A percentile compares a stretch with the other conserved stretches of the same genome.
Evolutionary conservation across 257 asterid genomes (phyloP).

Genomic region (Solanum tarapatanum): DNA sequence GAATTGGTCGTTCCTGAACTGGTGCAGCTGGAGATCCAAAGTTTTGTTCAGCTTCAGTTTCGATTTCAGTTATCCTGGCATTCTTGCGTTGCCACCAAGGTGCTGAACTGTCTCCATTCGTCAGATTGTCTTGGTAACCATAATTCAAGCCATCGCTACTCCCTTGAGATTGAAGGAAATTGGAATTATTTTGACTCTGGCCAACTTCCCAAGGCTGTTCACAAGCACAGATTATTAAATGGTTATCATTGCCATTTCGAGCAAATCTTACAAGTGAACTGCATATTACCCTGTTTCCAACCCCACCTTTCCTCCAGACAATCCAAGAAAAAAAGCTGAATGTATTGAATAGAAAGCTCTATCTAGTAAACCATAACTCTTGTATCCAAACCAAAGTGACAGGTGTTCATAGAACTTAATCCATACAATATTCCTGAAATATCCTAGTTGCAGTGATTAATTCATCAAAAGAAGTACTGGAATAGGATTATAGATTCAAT

Average conservation of each 20-base stretch:
- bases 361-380: not conserved
- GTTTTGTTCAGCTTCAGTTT: constrained; percentile 31
- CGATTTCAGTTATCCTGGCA: constrained; percentile 53
- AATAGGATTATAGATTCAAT: not conserved
- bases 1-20: constrained; percentile 31
- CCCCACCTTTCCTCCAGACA: not conserved
- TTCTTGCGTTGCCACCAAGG: constrained; percentile 62
- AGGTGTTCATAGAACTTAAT: not conserved
- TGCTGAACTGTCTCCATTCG: constrained; percentile 30
- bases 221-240: constrained; percentile 3
- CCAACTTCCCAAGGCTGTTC: constrained; percentile 85
- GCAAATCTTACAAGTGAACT: not conserved
- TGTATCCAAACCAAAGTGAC: not conserved
- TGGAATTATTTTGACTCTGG: constrained; percentile 42
- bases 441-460: not conserved
- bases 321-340: not conserved
- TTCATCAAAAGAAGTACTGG: not conserved
- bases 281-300: not conserved
- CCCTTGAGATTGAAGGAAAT: constrained; percentile 30
- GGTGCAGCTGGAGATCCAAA: constrained; percentile 19
- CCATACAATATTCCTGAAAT: not conserved
- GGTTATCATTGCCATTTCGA: not conserved
- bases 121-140: constrained; percentile 27
- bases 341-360: not conserved
- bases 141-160: constrained; percentile 19